Percentiles rank a stretch among this genome's conserved stretches.
Conservation (phyloP, 2,329 filamentous ascomycete species). For the Aspergillus unguis region DNA sequence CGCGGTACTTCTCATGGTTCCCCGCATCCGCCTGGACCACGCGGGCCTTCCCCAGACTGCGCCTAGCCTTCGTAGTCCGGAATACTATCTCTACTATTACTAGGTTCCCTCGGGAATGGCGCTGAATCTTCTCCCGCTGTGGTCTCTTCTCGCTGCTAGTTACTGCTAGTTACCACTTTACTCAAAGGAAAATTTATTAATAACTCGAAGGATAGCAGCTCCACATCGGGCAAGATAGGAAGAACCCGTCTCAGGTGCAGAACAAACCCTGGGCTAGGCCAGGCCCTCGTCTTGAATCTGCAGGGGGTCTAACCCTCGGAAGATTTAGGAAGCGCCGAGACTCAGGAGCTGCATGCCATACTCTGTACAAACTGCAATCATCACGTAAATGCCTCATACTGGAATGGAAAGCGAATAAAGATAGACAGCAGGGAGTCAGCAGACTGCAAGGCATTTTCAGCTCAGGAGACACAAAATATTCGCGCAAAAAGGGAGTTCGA, state of each 20-base stretch:
- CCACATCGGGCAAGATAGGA: constrained; percentile 15
- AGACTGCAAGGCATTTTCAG: no score
- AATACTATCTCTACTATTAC: no score
- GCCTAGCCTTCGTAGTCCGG: no score
- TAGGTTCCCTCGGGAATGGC: no score
- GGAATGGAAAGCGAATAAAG: background rate
- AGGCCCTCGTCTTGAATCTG: constrained; percentile 6
- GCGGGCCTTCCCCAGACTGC: constrained; percentile 20
- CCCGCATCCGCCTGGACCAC: constrained; percentile 26
- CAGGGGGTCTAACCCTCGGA: constrained; percentile 9
- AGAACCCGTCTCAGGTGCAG: constrained; percentile 9
- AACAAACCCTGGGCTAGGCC: constrained; percentile 5
- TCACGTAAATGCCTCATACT: constrained; percentile 8
- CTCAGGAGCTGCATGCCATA: background rate
- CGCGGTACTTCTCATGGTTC: constrained; percentile 5
- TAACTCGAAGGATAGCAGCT: background rate
- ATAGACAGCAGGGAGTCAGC: background rate
- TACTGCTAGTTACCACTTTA: no score
- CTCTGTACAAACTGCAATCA: background rate
- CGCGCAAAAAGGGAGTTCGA: no score
- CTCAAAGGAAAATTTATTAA: background rate
- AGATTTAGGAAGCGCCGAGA: constrained; percentile 9
- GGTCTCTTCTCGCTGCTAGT: no score
- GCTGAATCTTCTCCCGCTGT: no score
- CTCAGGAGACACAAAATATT: no score